phyloP scores from a whole-genome alignment of 2,329 filamentous ascomycete species.

The Raffaelea albimanens region DNA sequence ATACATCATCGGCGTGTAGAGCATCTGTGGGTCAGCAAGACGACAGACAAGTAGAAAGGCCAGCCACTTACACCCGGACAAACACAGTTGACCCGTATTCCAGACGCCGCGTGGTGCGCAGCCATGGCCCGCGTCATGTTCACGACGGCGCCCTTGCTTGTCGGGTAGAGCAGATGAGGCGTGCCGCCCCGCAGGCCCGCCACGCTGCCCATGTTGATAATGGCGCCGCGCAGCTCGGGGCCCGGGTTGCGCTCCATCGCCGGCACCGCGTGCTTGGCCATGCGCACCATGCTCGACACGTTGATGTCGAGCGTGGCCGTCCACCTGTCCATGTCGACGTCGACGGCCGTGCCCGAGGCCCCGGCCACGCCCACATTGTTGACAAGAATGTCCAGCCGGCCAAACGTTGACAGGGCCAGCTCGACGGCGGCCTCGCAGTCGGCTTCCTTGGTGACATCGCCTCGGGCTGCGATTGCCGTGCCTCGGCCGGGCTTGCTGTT shows the following conservation, averaged over 20 bases:
- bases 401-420: conserved; percentile 36
- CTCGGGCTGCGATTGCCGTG: conserved; percentile 29
- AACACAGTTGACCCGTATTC: conserved; percentile 40
- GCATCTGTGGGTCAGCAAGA: conserved; percentile 19
- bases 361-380: conserved; percentile 57
- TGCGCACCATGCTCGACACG: conserved; percentile 55
- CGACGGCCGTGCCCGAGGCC: conserved; percentile 46
- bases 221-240: background rate
- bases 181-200: conserved; percentile 42
- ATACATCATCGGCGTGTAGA: conserved; percentile 37
- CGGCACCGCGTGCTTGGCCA: conserved; percentile 52
- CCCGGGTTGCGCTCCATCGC: conserved; percentile 42
- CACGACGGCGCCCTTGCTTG: conserved; percentile 37
- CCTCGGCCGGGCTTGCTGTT: conserved; percentile 23
- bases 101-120: conserved; percentile 33
- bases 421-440: conserved; percentile 39
- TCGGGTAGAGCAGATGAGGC: conserved; percentile 35
- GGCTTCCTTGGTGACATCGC: conserved; percentile 42
- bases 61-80: conserved; percentile 29
- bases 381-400: conserved; percentile 51
- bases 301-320: conserved; percentile 49
- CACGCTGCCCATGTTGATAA: conserved; percentile 55
- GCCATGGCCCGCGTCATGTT: conserved; percentile 45
- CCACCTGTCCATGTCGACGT: conserved; percentile 52
- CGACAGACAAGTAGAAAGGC: background rate